Base-by-base conservation (phyloP, 1,139 yeast species). In the Kodamaea derodonti region DNA sequence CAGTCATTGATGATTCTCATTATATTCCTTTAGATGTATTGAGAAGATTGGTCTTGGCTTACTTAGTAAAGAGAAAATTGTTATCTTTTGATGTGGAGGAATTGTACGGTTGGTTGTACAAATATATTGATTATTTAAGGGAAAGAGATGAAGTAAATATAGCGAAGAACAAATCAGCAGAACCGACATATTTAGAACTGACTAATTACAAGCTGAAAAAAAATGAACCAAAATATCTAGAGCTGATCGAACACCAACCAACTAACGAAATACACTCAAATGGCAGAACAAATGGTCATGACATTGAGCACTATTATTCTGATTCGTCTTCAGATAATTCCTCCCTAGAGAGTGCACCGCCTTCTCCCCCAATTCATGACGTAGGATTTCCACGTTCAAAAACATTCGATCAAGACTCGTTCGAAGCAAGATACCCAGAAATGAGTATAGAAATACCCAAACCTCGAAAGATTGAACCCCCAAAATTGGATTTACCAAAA, bases 41-140 rank as follows among this genome's bases (percentile, higher is more conserved):
- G 24, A 48, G 72, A 14, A 34, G 35, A 24, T 55, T 56, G 50
- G 47, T 65, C 7, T 43, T 65, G 27, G 54, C 51, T 14, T 69
- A 62, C 43, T 52, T 69, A 38, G 48, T 42, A 3, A 56, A 49
- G 11, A 56, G 63, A 35, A 47, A 55, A n/a, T 45, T 65, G 29
- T 51, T 69, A 31, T 51, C 54, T 10, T 69, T 67, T 38, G 58
- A 68, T 38, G 64, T 67, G 5, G 53, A 54, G 5, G 69, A 65
- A 36, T 52, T 69, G 32, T 63, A 65, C 41, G 45, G 43, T 10
- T 69, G 75, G 75, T 47, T 69, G 22, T 52, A 64, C 39, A 61
- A 61, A 34, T 69, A 69, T 40, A 61, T 69, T n/a, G 64, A 52
- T 5, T 69, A 68, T 40, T 52, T 68, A 38, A 61, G 58, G 40